A percentile compares a stretch with the other conserved stretches of the same genome.
These are phyloP conservation scores for Pterocarpus macrocarpus DNA, from an alignment of 306 rosid genomes.

Conservation along the genomic window DNA sequence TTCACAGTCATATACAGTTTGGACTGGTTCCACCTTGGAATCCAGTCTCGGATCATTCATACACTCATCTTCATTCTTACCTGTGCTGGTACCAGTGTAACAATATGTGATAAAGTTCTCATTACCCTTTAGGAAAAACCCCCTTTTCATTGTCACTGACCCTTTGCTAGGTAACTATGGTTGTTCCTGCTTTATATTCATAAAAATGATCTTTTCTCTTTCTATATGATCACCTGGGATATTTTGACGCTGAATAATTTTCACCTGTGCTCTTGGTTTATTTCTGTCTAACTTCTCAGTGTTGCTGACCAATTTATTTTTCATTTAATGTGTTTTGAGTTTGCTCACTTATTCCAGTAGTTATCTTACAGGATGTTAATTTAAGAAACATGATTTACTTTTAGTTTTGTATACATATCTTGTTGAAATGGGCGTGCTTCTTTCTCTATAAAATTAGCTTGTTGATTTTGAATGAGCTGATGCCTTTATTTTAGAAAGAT, in stretches of 20 bases:
- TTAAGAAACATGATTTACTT: neutral
- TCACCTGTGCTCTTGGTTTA: neutral
- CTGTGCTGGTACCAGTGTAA: no score
- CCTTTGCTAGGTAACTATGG: slow-evolving; percentile 16
- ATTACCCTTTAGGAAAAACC: slow-evolving; percentile 38
- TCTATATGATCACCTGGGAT: neutral
- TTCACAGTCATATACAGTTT: no score
- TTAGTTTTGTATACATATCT: neutral
- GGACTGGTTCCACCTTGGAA: no score
- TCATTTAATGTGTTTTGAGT: neutral
- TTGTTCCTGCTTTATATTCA: slow-evolving; percentile 29
- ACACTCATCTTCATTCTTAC: no score
- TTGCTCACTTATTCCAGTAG: neutral
- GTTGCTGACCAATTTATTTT: neutral
- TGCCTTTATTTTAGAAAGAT: neutral
- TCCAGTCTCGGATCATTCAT: no score
- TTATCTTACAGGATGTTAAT: neutral
- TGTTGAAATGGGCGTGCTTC: neutral
- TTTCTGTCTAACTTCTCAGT: no score
- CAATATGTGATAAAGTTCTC: slow-evolving; percentile 22
- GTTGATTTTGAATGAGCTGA: neutral
- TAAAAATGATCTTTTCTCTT: neutral
- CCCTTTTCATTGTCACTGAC: slow-evolving; percentile 1
- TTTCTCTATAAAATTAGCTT: neutral
- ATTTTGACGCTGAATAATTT: neutral